Percentiles rank a stretch among this genome's conserved stretches.
phyloP scores from a whole-genome alignment of 1,284 basidiomycete genomes.

The Austroboletus novae-zelandiae region DNA sequence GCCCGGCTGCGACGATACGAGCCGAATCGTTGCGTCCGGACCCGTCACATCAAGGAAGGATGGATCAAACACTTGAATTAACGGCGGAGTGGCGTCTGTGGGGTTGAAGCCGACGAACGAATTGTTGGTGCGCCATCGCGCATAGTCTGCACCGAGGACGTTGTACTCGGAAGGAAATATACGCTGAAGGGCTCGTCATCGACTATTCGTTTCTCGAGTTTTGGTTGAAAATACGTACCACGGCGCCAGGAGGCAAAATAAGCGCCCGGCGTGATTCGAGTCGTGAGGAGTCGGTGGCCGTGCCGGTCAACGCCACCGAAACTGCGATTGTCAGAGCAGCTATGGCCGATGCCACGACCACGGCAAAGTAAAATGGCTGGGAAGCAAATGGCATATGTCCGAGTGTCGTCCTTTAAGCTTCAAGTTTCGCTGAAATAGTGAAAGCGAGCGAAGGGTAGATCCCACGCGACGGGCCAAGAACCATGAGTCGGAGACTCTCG shows the following conservation, averaged over 20 bases:
- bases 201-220: too few relatives aligned
- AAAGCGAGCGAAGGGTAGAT: too few relatives aligned
- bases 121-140: constrained; percentile 34
- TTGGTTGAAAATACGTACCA: neutral
- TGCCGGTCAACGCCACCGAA: neutral
- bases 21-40: constrained; percentile 50
- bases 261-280: too few relatives aligned
- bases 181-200: constrained; percentile 31
- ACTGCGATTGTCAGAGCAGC: neutral
- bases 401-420: neutral
- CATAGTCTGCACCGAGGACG: constrained; percentile 40
- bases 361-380: neutral
- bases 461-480: too few relatives aligned
- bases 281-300: too few relatives aligned
- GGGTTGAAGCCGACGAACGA: constrained; percentile 46
- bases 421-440: neutral
- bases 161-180: constrained; percentile 42
- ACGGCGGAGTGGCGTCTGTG: constrained; percentile 46
- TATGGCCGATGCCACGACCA: neutral
- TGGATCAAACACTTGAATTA: constrained; percentile 69
- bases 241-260: neutral
- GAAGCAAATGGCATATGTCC: neutral
- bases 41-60: constrained; percentile 64
- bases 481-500: too few relatives aligned
- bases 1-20: constrained; percentile 54